A percentile compares a stretch with the other conserved stretches of the same genome.
Conservation (phyloP, 2,329 filamentous ascomycete genomes). For the Aspergillus ibericus region DNA sequence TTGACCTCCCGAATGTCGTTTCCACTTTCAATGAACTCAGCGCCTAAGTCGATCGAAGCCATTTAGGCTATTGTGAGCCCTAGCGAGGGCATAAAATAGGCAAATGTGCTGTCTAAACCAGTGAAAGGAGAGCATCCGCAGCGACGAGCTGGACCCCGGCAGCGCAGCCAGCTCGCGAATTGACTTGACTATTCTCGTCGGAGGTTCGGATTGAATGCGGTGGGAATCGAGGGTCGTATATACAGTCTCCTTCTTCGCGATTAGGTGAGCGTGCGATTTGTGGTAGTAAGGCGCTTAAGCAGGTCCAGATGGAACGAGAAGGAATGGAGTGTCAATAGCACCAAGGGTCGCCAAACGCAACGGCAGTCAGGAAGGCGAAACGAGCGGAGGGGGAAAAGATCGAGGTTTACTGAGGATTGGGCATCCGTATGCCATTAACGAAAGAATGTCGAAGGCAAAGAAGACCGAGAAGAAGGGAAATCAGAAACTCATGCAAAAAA, state of each 20-base stretch:
- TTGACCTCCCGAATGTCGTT: slow-evolving; percentile 28
- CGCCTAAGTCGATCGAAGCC: slow-evolving; percentile 41
- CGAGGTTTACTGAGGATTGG: slow-evolving; percentile 16
- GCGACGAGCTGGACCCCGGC: slow-evolving; percentile 25
- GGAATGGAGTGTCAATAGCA: slow-evolving; percentile 9
- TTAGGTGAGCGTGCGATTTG: neutral
- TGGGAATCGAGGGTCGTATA: slow-evolving; percentile 4
- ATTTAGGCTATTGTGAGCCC: slow-evolving; percentile 35
- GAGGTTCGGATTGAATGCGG: neutral
- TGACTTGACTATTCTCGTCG: slow-evolving; percentile 4
- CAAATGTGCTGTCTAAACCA: slow-evolving; percentile 13
- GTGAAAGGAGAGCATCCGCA: slow-evolving; percentile 30
- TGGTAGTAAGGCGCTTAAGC: slow-evolving; percentile 2
- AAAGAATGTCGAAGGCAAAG: slow-evolving; percentile 14
- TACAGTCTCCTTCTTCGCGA: neutral
- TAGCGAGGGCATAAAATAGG: slow-evolving; percentile 29
- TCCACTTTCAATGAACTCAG: slow-evolving; percentile 29
- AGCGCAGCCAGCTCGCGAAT: slow-evolving; percentile 24
- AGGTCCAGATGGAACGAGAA: neutral
- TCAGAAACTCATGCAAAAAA: slow-evolving; percentile 13
- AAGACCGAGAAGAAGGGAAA: slow-evolving; percentile 7
- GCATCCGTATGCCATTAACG: slow-evolving; percentile 18
- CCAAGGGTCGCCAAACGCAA: slow-evolving; percentile 9
- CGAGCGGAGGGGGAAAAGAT: slow-evolving; percentile 16
- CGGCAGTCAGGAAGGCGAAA: slow-evolving; percentile 17